Evolutionary conservation across 306 rosid species (phyloP), one percentile per base, ranked within the genome.

Genomic region (Casuarina cunninghamiana): DNA sequence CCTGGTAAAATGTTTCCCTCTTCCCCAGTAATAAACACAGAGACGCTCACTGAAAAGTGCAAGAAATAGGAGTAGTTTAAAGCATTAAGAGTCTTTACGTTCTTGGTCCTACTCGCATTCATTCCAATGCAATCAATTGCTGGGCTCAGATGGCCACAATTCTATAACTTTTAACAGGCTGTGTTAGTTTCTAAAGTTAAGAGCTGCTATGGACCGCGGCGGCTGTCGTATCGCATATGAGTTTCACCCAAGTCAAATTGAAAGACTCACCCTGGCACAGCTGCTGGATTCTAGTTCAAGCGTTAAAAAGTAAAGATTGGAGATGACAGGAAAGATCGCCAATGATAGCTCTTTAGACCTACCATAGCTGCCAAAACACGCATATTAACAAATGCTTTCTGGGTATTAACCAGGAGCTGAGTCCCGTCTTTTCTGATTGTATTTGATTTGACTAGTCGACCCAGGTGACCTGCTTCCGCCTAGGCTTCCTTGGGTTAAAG

Each of bases 331-430:
- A 73, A 73, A 85, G 79, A 82, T 49, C 48, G 35, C 48, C 11
- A 35, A 69, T 74, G 55, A 82, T 72, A 53, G 66, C 7, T 67
- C 57, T 44, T 53, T 71, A 73, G 73, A 77, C 89, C 84, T 62
- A 77, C 79, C 79, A 35, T 26, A 26, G 75, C 46, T 70, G 50
- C 79, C 75, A 62, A 35, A 35, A 11, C 43, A 38, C 35, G 61
- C 21, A 54, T 10, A 5, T 54, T 54, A 54, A 13, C 19, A 54
- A 54, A 62, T 10, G 43, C 7, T 62, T 3, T 32, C 35, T 10
- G 7, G 7, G 3, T 54, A 10, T 54, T 42, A n/a, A 68, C 8
- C 21, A 5, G 10, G 41, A 68, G 26, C 50, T 9, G 6, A 17
- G 35, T 43, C 42, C 1, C 6, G 6, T 69, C 53, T 5, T 39